Percentiles rank a stretch among this genome's conserved stretches.
phyloP scores from a whole-genome alignment of 257 asterid species.

The Solanum lycopersicoides region DNA sequence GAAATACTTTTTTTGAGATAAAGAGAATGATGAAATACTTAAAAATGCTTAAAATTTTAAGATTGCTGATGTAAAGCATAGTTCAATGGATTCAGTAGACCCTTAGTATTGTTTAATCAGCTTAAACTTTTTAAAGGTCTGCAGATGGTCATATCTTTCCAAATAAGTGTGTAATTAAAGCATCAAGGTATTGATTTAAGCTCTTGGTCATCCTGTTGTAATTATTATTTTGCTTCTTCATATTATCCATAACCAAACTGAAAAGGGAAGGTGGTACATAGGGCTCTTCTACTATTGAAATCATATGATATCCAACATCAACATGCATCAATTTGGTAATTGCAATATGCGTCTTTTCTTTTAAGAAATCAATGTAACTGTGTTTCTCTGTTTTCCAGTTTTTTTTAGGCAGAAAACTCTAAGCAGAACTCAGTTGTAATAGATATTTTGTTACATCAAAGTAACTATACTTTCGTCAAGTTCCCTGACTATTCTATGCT shows the following conservation, averaged over 20 bases:
- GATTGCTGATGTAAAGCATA: neutral
- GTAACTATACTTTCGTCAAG: neutral
- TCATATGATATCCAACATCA: neutral
- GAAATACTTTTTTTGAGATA: neutral
- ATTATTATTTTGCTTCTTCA: neutral
- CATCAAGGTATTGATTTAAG: neutral
- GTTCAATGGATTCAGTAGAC: neutral
- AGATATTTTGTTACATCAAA: neutral
- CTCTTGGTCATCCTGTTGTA: neutral
- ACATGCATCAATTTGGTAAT: neutral
- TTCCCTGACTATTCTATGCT: neutral
- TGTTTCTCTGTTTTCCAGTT: neutral
- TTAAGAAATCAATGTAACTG: neutral
- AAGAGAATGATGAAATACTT: neutral
- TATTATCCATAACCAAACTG: neutral
- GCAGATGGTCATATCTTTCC: neutral
- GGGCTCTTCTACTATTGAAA: neutral
- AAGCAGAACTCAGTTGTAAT: neutral
- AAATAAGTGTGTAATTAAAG: neutral
- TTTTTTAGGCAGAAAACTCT: neutral
- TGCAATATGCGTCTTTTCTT: neutral
- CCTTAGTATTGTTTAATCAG: neutral
- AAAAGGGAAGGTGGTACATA: neutral
- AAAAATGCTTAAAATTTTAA: neutral
- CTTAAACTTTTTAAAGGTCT: neutral